Evolutionary conservation across 495 filamentous ascomycete species (phyloP), one percentile per base, ranked within the genome.

Genomic region (Penicillium tannophilum): DNA sequence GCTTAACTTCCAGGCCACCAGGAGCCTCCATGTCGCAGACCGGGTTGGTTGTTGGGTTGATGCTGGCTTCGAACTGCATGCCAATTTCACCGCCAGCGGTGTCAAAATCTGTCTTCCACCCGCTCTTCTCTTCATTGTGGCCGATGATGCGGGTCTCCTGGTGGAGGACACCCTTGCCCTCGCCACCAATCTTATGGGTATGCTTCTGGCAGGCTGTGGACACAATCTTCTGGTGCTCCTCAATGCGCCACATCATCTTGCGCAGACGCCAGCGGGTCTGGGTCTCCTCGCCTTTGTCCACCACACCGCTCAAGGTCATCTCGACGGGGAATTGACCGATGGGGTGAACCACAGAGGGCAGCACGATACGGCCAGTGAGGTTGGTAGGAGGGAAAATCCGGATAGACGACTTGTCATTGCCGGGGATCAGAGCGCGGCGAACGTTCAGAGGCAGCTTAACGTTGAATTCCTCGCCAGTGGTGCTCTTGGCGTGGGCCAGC

Each of bases 381-480:
- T 92, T 93, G 56, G 94, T 99, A 0, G 94, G 94, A 35, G 94
- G 94, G 76, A 99, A 99, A 60, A 98, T 88, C 63, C 94, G 92
- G 49, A 95, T 84, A 17, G 89, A 92, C 56, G 79, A 76, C 66
- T 86, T 86, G 61, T 88, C 85, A 68, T 90, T 86, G 55, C 89
- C 86, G 3, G 92, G 91, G 4, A 80, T 69, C 20, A 97, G 80
- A 19, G 92, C 88, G 48, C 94, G 91, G 71, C 86, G 84, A 60
- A 96, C 79, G 44, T 86, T 79, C 48, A 96, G 74, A 4, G 79
- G 76, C 56, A 86, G 84, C 23, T 84, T 76, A 63, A 89, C 77
- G 59, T 76, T 87, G 64, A 93, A 82, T 54, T 82, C 79, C 33
- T 91, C 87, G 45, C 86, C 82, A 30, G 72, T 72, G n/a, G 78